Evolutionary conservation across 1,139 yeast genomes (phyloP), one percentile per base, ranked within the genome.

Genomic region (Taphrina pruni): DNA sequence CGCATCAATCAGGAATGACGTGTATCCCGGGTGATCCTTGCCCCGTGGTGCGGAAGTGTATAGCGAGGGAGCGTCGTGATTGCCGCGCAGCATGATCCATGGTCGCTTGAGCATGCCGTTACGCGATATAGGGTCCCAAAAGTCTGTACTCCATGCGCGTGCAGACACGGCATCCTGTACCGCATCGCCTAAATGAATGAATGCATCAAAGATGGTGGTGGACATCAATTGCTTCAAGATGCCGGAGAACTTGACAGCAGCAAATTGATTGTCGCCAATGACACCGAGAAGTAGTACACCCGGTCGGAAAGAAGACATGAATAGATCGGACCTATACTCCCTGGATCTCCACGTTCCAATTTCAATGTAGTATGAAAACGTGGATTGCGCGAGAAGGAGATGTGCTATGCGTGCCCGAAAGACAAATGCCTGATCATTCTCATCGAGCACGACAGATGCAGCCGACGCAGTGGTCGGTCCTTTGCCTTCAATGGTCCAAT

Each of bases 21-120:
- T 32, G 41, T 58, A 58, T 14, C 62, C 62, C 2, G 38, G n/a
- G 17, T 17, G 12, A 38, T 35, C 43, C 35, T 20, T 45, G 14
- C 56, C 41, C 21, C 43, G 26, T 6, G 52, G 48, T 7, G 54
- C n/a, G 17, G 55, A 41, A 26, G 60, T 55, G 21, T 64, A 64
- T 12, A 38, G 11, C 14, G 61, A 54, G 17, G 67, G 61, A 14
- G 67, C 48, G 55, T 64, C 67, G 43, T 64, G 67, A 17, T 64
- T 64, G 56, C 67, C 67, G 48, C 67, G 67, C 20, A 57, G 55
- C 61, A 64, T 55, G 46, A 64, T 56, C 67, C 67, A 64, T 54
- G 67, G 60, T 12, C 55, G 46, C 6, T 32, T 12, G 21, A 14
- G 32, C 26, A 64, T 51, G 20, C 50, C 35, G 11, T 43, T 11